Conservation (phyloP, 257 asterid species). For the Ballota nigra region DNA sequence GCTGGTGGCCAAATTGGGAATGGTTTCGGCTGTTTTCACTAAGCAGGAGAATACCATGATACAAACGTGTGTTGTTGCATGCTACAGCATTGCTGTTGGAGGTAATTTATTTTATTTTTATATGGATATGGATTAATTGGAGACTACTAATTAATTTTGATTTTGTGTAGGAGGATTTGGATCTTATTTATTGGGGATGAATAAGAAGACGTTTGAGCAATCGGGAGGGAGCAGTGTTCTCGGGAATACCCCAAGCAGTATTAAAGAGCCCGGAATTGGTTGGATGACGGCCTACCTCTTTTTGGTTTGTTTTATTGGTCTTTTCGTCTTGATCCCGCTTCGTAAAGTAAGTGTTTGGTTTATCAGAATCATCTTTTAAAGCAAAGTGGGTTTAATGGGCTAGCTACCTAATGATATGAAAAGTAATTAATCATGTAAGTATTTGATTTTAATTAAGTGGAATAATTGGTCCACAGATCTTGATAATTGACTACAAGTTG, state of each 20-base stretch:
- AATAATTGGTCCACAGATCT: slow-evolving; percentile 46
- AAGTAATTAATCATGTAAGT: too few relatives aligned
- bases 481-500: slow-evolving; percentile 85
- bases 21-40: slow-evolving; percentile 63
- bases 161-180: slow-evolving; percentile 65
- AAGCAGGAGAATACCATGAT: slow-evolving; percentile 94
- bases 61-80: slow-evolving; percentile 86
- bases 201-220: slow-evolving; percentile 64
- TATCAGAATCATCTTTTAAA: too few relatives aligned
- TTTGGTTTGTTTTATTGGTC: slow-evolving; percentile 76
- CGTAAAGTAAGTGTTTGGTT: slow-evolving; percentile 50
- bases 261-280: slow-evolving; percentile 73
- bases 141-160: too few relatives aligned
- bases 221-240: slow-evolving; percentile 50
- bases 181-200: slow-evolving; percentile 71
- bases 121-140: too few relatives aligned
- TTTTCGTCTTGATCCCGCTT: slow-evolving; percentile 85
- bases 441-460: too few relatives aligned
- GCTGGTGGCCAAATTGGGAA: slow-evolving; percentile 39
- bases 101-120: slow-evolving; percentile 31
- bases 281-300: slow-evolving; percentile 81
- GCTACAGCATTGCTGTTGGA: slow-evolving; percentile 78
- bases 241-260: slow-evolving; percentile 65
- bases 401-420: too few relatives aligned
- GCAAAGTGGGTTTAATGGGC: too few relatives aligned